Percentiles rank a stretch among this genome's conserved stretches.
phyloP scores from a whole-genome alignment of 768 basidiomycete species.

The Naganishia antarctica region DNA sequence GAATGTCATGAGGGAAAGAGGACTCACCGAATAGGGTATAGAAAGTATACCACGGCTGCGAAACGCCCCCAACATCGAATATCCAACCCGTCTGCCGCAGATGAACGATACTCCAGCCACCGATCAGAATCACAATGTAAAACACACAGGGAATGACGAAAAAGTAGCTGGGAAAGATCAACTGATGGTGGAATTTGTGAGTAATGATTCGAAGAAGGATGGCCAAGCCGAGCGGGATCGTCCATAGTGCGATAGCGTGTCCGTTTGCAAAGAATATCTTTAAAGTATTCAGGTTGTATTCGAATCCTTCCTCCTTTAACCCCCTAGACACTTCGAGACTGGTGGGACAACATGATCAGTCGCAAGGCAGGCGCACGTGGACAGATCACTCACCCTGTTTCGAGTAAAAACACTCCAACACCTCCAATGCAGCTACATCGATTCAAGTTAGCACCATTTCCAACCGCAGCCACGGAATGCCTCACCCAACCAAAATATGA shows the following conservation, averaged over 20 bases:
- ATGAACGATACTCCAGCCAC: constrained; percentile 57
- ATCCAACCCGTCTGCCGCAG: constrained; percentile 74
- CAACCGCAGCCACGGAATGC: constrained; percentile 37
- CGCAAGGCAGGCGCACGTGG: too few species aligned
- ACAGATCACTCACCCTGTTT: constrained; percentile 65
- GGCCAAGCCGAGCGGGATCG: constrained; percentile 70
- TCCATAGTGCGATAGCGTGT: constrained; percentile 70
- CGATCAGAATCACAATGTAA: constrained; percentile 69
- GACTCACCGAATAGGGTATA: constrained; percentile 70
- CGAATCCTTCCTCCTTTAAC: constrained; percentile 68
- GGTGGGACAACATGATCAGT: background rate
- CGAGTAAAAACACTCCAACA: constrained; percentile 86
- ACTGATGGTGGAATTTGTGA: constrained; percentile 71
- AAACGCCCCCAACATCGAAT: constrained; percentile 63
- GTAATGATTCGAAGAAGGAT: constrained; percentile 74
- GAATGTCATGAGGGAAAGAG: too few species aligned
- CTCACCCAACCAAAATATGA: constrained; percentile 90
- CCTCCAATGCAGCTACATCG: constrained; percentile 66
- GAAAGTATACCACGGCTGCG: constrained; percentile 72
- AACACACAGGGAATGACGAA: constrained; percentile 70
- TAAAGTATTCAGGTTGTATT: constrained; percentile 62
- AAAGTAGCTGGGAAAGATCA: constrained; percentile 70
- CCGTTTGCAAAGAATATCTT: constrained; percentile 63
- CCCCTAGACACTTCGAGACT: constrained; percentile 77
- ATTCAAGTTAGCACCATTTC: constrained; percentile 52